Base-by-base conservation (phyloP, 2,329 filamentous ascomycete species). In the Phoma sp. region DNA sequence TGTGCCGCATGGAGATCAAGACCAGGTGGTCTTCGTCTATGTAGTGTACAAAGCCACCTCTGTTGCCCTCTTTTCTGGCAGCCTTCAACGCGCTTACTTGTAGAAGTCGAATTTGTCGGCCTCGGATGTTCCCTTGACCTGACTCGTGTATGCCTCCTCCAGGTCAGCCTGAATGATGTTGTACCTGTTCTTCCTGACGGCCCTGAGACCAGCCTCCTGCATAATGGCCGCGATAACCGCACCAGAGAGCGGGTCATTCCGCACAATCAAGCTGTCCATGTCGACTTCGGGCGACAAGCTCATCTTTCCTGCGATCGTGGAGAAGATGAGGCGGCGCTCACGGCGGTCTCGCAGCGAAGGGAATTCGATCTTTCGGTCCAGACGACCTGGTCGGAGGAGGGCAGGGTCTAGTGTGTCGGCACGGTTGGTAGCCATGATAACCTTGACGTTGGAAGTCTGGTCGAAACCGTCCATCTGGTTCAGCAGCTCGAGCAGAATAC, bases 391-490 rank as follows among this genome's bases (percentile, higher is more conserved):
- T 68, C 95, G 92, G 57, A 99, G 86, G 58, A 99, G 84, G 34
- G 95, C 95, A 14, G 95, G 95, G 74, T 99, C 95, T 62, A 99
- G 84, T 6, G 95, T 99, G 77, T 98, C 95, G 63, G 95, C 93
- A 75, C 95, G 90, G 82, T 99, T 99, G 65, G 95, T 99, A 64
- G 95, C 95, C 95, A 99, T 99, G 80, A 99, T 99, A 75, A 99
- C 95, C 82, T 99, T 99, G 78, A 99, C 95, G 77, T 99, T 99
- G 75, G 92, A 91, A 0, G 92, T 96, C 78, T 99, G 95, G 77
- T 99, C 95, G 81, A 99, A 99, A 62, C 95, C 95, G 75, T 99
- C 95, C 95, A 99, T 99, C 80, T 99, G 95, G 81, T 99, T 99
- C 61, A 99, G 88, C 64, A 99, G 82, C 77, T 99, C 95, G 56